phyloP scores from a whole-genome alignment of 306 rosid species.

The Trifolium fragiferum region DNA sequence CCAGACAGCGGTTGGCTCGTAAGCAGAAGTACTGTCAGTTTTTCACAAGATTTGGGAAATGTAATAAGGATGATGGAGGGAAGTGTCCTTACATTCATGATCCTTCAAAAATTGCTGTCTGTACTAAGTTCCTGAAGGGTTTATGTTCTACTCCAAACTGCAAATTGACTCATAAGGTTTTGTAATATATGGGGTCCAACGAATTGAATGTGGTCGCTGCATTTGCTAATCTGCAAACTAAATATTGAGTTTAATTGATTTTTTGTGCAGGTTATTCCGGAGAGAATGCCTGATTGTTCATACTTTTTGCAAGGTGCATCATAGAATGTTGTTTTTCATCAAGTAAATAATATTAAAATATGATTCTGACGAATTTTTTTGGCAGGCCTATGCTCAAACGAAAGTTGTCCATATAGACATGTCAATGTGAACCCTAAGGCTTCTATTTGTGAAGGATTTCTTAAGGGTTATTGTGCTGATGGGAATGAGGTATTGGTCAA shows the following conservation, averaged over 20 bases:
- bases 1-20: constrained; percentile 87
- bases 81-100: constrained; percentile 95
- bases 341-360: constrained; percentile 35
- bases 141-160: constrained; percentile 84
- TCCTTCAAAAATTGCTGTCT: constrained; percentile 93
- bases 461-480: constrained; percentile 86
- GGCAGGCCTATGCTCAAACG: constrained; percentile 90
- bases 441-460: constrained; percentile 86
- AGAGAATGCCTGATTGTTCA: constrained; percentile 97
- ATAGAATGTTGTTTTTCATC: constrained; percentile 27
- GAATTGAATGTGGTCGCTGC: constrained; percentile 45
- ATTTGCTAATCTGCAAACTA: constrained; percentile 34
- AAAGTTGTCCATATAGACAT: constrained; percentile 87
- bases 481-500: constrained; percentile 81
- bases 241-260: constrained; percentile 40
- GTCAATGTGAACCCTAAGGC: constrained; percentile 93
- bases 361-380: constrained; percentile 57
- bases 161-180: constrained; percentile 97
- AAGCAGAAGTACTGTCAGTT: constrained; percentile 91
- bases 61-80: constrained; percentile 87
- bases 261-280: constrained; percentile 83
- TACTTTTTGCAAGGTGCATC: constrained; percentile 85
- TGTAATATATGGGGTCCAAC: constrained; percentile 40
- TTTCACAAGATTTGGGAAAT: constrained; percentile 91
- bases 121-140: constrained; percentile 93